Conservation (phyloP, 208 protist species). For the Wallacemonas collosoma region DNA sequence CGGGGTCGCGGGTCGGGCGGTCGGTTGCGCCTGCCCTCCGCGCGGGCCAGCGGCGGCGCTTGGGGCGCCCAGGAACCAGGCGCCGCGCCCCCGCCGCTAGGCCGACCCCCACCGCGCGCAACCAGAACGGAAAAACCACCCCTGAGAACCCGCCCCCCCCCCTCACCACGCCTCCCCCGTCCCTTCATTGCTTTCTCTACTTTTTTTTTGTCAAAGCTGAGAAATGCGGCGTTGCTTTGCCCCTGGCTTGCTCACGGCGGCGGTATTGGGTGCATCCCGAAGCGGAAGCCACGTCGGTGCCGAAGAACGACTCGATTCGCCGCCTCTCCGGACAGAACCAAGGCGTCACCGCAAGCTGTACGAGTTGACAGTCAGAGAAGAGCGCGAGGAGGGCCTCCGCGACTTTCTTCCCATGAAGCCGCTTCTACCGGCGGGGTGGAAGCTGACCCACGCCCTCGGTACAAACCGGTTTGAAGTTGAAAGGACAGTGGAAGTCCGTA, state of each 20-base stretch:
- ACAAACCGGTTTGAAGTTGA: constrained; percentile 75
- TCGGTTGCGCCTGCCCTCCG: no score
- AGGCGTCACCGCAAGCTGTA: constrained; percentile 51
- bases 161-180: neutral
- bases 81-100: no score
- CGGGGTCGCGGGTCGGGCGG: no score
- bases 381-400: constrained; percentile 70
- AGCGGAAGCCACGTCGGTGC: neutral
- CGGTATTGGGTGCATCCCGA: neutral
- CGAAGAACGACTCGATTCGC: neutral
- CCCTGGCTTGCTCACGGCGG: neutral
- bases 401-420: constrained; percentile 83
- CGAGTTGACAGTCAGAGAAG: constrained; percentile 55
- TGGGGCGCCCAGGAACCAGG: no score
- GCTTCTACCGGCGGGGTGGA: constrained; percentile 67
- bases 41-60: no score
- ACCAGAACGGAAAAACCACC: no score
- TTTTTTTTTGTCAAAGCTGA: neutral
- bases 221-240: neutral
- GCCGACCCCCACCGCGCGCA: no score
- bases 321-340: constrained; percentile 14
- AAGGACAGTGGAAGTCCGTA: constrained; percentile 67
- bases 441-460: constrained; percentile 42
- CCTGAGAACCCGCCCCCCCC: neutral
- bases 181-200: neutral